These are phyloP conservation scores for Carpediemonas membranifera DNA, from an alignment of 78 protist genomes.

Conservation along the genomic window DNA sequence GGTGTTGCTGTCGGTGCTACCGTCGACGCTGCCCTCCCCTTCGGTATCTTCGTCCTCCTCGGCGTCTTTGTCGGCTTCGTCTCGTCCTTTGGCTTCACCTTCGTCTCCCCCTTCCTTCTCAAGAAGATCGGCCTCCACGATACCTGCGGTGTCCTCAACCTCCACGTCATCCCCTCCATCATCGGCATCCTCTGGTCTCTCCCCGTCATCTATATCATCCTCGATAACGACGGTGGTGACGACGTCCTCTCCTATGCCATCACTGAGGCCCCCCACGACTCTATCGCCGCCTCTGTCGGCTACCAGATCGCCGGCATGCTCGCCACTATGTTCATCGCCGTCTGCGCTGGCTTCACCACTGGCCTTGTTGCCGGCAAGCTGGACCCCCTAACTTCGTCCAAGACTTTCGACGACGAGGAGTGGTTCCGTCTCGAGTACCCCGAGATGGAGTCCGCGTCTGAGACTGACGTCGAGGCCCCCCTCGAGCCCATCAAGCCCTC, in stretches of 20 bases:
- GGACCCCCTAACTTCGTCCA: too few species aligned
- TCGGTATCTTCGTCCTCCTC: not conserved
- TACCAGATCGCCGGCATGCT: not conserved
- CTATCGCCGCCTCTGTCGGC: not conserved
- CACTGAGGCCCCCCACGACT: not conserved
- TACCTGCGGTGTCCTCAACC: conserved; percentile 62
- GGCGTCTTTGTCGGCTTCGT: not conserved
- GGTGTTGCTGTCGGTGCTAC: conserved; percentile 5
- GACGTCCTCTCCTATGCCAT: not conserved
- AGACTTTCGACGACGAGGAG: too few species aligned
- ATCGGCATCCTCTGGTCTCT: conserved; percentile 50
- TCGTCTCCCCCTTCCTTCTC: not conserved
- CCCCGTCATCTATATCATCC: not conserved
- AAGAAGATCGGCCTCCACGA: conserved; percentile 33
- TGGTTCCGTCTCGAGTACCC: too few species aligned
- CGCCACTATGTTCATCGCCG: too few species aligned
- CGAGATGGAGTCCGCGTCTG: too few species aligned
- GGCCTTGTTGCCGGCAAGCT: too few species aligned
- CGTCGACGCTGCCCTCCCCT: not conserved
- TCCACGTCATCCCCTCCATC: conserved; percentile 86
- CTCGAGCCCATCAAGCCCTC: not conserved
- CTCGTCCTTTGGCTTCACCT: not conserved
- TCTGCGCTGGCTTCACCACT: too few species aligned
- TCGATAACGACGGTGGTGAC: not conserved
- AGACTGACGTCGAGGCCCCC: not conserved